Percentiles rank a stretch among this genome's conserved stretches.
phyloP scores from a whole-genome alignment of 2,329 filamentous ascomycete genomes.

The Ascocoryne sarcoides region DNA sequence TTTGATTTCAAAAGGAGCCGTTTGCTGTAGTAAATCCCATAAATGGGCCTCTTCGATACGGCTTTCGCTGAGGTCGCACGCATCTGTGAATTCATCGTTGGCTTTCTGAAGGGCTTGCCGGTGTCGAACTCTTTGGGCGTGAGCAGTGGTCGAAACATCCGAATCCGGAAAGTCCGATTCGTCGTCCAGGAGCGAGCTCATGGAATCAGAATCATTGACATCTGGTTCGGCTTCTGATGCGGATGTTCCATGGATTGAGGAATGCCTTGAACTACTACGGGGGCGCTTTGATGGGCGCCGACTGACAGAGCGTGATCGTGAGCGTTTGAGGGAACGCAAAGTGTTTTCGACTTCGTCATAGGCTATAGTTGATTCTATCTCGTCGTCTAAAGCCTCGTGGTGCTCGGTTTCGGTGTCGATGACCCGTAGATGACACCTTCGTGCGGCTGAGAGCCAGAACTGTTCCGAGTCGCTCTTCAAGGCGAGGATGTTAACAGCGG shows the following conservation, averaged over 20 bases:
- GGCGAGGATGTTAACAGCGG: conserved; percentile 45
- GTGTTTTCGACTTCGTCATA: conserved; percentile 30
- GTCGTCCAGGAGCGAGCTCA: neutral
- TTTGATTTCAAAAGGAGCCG: conserved; percentile 21
- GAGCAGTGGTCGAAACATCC: neutral
- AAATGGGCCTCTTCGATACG: conserved; percentile 21
- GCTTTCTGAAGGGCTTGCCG: conserved; percentile 7
- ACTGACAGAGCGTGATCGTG: conserved; percentile 7
- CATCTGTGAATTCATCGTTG: conserved; percentile 21
- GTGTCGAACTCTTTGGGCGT: neutral
- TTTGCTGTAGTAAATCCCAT: conserved; percentile 23
- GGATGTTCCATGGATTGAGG: conserved; percentile 13
- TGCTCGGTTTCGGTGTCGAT: conserved; percentile 27
- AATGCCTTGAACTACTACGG: neutral
- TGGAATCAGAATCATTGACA: conserved; percentile 8
- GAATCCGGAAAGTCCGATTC: neutral
- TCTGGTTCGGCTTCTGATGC: neutral
- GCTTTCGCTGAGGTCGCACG: conserved; percentile 20
- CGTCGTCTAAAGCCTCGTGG: conserved; percentile 8
- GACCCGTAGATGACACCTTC: conserved; percentile 44
- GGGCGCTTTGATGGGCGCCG: neutral
- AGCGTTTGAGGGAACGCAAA: conserved; percentile 17
- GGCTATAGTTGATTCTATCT: conserved; percentile 5
- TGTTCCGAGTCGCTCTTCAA: conserved; percentile 37
- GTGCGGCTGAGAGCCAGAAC: conserved; percentile 43